phyloP scores from a whole-genome alignment of 331 rosid genomes.

The Quercus phellos region DNA sequence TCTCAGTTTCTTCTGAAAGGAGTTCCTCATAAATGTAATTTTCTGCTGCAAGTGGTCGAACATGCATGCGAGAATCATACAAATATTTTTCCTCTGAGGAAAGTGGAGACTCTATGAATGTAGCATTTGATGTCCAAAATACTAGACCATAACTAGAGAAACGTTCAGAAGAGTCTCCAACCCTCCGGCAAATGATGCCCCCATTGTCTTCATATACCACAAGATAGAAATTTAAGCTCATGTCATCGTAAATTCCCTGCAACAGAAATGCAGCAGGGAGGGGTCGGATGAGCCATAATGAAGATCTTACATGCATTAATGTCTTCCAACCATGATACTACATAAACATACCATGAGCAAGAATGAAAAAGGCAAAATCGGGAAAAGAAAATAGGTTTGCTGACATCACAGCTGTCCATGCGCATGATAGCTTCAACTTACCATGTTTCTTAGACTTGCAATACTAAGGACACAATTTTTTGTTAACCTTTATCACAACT shows the following conservation, averaged over 20 bases:
- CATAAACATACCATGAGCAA: neutral
- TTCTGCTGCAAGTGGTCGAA: conserved; percentile 42
- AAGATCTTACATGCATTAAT: conserved; percentile 11
- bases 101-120: conserved; percentile 63
- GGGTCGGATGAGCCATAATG: conserved; percentile 23
- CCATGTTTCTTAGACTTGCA: neutral
- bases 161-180: conserved; percentile 51
- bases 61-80: conserved; percentile 59
- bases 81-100: conserved; percentile 60
- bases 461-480: no score
- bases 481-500: no score
- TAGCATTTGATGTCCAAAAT: conserved; percentile 63
- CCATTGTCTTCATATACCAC: conserved; percentile 83
- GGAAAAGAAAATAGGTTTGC: neutral
- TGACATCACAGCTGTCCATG: neutral
- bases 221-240: conserved; percentile 74
- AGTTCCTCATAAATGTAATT: conserved; percentile 39
- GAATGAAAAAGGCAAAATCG: neutral
- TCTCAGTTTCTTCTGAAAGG: conserved; percentile 29
- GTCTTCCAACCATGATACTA: conserved; percentile 17
- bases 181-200: conserved; percentile 73
- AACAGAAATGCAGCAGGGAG: conserved; percentile 22
- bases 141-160: conserved; percentile 41
- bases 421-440: neutral
- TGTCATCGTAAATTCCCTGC: conserved; percentile 85